Evolutionary conservation across 257 asterid genomes (phyloP).

Genomic region (Solanum rostratum): DNA sequence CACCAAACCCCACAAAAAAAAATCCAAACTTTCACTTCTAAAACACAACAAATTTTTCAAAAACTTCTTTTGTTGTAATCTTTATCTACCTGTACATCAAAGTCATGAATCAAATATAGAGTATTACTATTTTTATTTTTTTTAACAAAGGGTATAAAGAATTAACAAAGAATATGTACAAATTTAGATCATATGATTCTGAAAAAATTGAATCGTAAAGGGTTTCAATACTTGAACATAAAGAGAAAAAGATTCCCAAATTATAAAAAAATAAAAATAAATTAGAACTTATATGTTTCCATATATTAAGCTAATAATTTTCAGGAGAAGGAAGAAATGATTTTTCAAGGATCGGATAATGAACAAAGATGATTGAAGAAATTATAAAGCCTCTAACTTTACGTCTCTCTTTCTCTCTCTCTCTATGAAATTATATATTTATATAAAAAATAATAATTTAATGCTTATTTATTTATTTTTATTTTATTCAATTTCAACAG

Average conservation of each 20-base stretch:
- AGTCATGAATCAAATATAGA: background rate
- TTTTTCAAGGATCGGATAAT: conserved; percentile 27
- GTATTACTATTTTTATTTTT: background rate
- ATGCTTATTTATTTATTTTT: background rate
- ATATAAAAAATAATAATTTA: background rate
- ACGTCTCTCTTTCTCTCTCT: conserved; percentile 30
- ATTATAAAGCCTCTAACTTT: conserved; percentile 14
- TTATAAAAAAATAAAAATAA: background rate
- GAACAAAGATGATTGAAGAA: conserved; percentile 26
- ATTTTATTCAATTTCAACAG: background rate
- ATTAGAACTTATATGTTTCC: background rate
- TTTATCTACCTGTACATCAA: background rate
- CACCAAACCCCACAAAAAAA: conserved; percentile 20
- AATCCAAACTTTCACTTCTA: conserved; percentile 5
- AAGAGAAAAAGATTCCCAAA: conserved; percentile 10
- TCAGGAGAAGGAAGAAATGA: conserved; percentile 3
- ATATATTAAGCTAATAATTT: background rate
- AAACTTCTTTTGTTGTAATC: conserved; percentile 32
- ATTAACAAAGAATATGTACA: conserved; percentile 21
- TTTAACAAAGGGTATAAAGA: background rate
- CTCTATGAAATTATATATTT: background rate
- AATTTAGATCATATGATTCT: conserved; percentile 2
- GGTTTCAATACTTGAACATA: conserved; percentile 6
- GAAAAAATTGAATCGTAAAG: background rate
- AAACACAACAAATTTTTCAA: conserved; percentile 33